Evolutionary conservation across 2,329 filamentous ascomycete genomes (phyloP).

Genomic region (Dothideomycetes sp.): DNA sequence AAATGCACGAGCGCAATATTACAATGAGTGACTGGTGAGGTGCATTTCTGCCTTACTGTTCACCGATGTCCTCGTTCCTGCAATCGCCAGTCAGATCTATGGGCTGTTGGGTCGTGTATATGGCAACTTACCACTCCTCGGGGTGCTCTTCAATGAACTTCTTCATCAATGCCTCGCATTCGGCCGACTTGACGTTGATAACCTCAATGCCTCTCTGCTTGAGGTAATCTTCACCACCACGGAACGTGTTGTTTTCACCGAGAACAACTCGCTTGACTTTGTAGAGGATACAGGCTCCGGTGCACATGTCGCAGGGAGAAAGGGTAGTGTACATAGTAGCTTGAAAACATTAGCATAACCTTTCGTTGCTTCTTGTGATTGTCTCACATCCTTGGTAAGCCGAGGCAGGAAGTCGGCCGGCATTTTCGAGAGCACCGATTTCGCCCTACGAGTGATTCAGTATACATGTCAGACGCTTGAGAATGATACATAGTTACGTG

Average conservation of each 20-base stretch:
- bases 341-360: too few species aligned
- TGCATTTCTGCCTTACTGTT: constrained; percentile 18
- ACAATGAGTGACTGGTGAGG: constrained; percentile 27
- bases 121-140: constrained; percentile 52
- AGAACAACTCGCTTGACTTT: constrained; percentile 65
- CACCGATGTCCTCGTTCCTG: constrained; percentile 33
- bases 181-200: constrained; percentile 56
- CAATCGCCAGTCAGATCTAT: constrained; percentile 8
- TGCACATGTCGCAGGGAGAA: constrained; percentile 75
- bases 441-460: constrained; percentile 48
- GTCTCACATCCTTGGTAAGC: constrained; percentile 59
- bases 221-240: constrained; percentile 64
- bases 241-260: constrained; percentile 66
- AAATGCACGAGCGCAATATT: constrained; percentile 29
- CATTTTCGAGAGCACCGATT: constrained; percentile 65
- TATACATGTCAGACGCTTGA: background rate
- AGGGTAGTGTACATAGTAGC: constrained; percentile 65
- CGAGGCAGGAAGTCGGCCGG: constrained; percentile 60
- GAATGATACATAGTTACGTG: constrained; percentile 44
- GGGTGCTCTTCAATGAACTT: constrained; percentile 65
- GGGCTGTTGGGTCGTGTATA: background rate
- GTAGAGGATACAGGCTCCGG: constrained; percentile 68
- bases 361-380: too few species aligned
- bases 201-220: constrained; percentile 61
- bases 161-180: constrained; percentile 61